These are phyloP conservation scores for Fomitopsis pulvina DNA, from an alignment of 768 basidiomycete genomes.

Conservation along the genomic window DNA sequence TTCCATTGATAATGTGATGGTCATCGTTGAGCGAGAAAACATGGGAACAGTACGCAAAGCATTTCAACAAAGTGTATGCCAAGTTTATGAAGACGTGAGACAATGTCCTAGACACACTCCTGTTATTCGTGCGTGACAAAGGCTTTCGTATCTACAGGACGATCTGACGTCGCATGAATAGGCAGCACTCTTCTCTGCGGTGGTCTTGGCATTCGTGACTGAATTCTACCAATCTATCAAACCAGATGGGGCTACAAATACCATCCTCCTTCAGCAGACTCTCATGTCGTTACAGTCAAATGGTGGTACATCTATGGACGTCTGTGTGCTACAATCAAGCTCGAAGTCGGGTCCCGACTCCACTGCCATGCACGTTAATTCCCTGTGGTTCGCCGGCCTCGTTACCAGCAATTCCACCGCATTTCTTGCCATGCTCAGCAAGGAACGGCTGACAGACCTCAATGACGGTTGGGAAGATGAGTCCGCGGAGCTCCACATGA, in stretches of 20 bases:
- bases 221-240: conserved; percentile 18
- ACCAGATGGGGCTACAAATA: conserved; percentile 11
- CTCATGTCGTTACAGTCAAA: not conserved
- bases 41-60: not conserved
- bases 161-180: conserved; percentile 5
- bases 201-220: conserved; percentile 23
- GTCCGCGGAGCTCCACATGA: too few relatives aligned
- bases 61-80: not conserved
- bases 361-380: conserved; percentile 32
- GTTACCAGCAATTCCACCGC: conserved; percentile 35
- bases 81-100: conserved; percentile 1
- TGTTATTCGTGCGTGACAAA: conserved; percentile 8
- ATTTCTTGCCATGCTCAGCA: conserved; percentile 37
- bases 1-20: too few relatives aligned
- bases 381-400: conserved; percentile 33
- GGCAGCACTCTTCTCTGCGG: conserved; percentile 26
- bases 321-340: not conserved
- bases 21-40: not conserved
- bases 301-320: not conserved
- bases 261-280: conserved; percentile 4
- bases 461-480: not conserved
- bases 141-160: too few relatives aligned
- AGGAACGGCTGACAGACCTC: conserved; percentile 38
- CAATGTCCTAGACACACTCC: conserved; percentile 6
- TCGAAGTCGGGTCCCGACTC: conserved; percentile 15